These are phyloP conservation scores for Fomitopsis schrenkii DNA, from an alignment of 1,284 basidiomycete species.

Conservation along the genomic window DNA sequence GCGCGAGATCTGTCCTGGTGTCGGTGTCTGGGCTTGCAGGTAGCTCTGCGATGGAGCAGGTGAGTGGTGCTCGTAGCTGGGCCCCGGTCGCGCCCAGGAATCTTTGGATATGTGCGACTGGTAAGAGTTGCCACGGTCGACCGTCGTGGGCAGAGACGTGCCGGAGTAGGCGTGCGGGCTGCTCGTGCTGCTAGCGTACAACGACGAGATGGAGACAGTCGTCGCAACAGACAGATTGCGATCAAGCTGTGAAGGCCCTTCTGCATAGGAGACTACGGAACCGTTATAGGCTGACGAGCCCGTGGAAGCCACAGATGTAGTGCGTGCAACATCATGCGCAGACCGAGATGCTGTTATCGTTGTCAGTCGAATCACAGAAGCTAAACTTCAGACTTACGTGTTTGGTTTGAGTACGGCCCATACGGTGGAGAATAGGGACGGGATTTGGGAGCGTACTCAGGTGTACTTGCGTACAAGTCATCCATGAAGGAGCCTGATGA, in stretches of 20 bases:
- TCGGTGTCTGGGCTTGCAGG: constrained; percentile 13
- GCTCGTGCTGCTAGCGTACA: constrained; percentile 18
- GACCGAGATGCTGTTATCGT: constrained; percentile 9
- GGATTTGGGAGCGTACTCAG: background rate
- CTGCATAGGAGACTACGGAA: constrained; percentile 9
- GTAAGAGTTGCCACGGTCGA: constrained; percentile 27
- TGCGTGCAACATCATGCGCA: constrained; percentile 13
- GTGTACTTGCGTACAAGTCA: background rate
- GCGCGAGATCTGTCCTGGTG: constrained; percentile 19
- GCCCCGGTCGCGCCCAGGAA: constrained; percentile 9
- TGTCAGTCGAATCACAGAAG: background rate
- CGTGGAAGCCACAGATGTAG: constrained; percentile 15
- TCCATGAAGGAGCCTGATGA: background rate
- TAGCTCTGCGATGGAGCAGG: constrained; percentile 10
- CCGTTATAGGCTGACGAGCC: constrained; percentile 3
- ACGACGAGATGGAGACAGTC: constrained; percentile 17
- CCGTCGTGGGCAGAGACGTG: constrained; percentile 20
- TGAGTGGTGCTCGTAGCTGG: constrained; percentile 5
- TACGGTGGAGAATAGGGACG: background rate
- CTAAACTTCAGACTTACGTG: background rate
- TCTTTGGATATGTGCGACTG: constrained; percentile 24
- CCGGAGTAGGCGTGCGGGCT: constrained; percentile 10
- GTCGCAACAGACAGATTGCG: constrained; percentile 20
- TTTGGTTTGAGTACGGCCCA: background rate
- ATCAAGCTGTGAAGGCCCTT: constrained; percentile 15